Evolutionary conservation across 2,329 filamentous ascomycete species (phyloP), one percentile per base, ranked within the genome.

Genomic region (Periconia sp.): DNA sequence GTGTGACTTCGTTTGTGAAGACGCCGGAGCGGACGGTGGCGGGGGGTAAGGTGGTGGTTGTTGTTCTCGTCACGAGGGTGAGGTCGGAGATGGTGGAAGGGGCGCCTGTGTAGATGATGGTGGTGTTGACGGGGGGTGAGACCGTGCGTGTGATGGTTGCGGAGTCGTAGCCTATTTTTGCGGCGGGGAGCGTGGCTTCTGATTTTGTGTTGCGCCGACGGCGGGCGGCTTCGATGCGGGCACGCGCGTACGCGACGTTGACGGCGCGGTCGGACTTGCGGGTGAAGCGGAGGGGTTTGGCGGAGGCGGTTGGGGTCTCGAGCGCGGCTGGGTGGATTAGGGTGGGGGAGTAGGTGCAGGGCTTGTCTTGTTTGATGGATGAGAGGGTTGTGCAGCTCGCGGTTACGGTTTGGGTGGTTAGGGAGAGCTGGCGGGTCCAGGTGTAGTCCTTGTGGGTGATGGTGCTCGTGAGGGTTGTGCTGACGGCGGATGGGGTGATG

Each of bases 351-450:
- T 74, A 72, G 10, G 50, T 61, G 52, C 64, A 69, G 15, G 65
- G 63, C 55, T 75, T 74, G 52, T 76, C 74, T 30, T 55, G 63
- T 30, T 58, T 57, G 14, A 62, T 58, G 14, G 62, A 66, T 18
- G 59, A 68, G 6, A 70, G 64, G 2, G 69, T 61, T 9, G 70
- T 75, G 65, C 75, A 78, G 7, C 65, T 69, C 14, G 73, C 71
- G 5, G 70, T 72, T 1, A 65, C 62, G 0, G 75, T 77, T 45
- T 69, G 65, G 1, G 72, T 74, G 1, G 60, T 68, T 10, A 66
- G 62, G 10, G 33, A 50, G n/a, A 69, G 58, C 1, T 61, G 45
- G 41, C 68, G 65, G 10, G 66, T 74, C 41, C 55, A 60, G 1
- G 60, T 59, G 1, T 40, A 35, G 8, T 15, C 43, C 2, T 49